A percentile compares a stretch with the other conserved stretches of the same genome.
Evolutionary conservation across 192 early-diverging fungal species (phyloP).

Genomic region (Geranomyces variabilis): DNA sequence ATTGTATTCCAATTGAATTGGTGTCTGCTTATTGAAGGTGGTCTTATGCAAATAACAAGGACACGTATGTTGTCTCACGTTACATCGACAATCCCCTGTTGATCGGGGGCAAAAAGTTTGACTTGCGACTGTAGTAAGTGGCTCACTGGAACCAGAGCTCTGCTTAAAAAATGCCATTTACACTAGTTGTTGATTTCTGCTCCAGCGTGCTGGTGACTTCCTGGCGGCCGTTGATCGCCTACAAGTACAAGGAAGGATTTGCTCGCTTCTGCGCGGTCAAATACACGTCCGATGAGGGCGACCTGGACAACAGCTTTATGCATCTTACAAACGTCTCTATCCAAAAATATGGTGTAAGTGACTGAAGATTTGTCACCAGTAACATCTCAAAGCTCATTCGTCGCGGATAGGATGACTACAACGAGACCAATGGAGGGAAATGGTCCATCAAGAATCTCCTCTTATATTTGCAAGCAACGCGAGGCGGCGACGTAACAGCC

Average conservation of each 20-base stretch:
- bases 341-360: conserved; percentile 58
- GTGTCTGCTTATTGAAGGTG: conserved; percentile 36
- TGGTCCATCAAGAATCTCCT: conserved; percentile 57
- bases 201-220: conserved; percentile 56
- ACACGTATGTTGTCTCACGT: conserved; percentile 58
- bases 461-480: conserved; percentile 51
- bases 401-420: conserved; percentile 55
- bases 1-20: not conserved
- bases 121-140: conserved; percentile 56
- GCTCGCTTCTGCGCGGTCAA: conserved; percentile 56
- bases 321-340: conserved; percentile 65
- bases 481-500: conserved; percentile 40
- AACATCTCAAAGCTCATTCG: conserved; percentile 1
- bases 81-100: conserved; percentile 62
- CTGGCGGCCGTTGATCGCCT: conserved; percentile 60
- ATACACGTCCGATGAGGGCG: conserved; percentile 53
- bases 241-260: conserved; percentile 59
- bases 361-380: too few species aligned
- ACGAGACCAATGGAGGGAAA: conserved; percentile 62
- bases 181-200: too few species aligned
- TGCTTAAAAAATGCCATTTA: too few species aligned
- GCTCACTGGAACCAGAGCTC: not conserved
- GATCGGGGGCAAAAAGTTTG: conserved; percentile 65
- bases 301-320: conserved; percentile 63
- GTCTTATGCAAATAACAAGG: conserved; percentile 63